Percentiles rank a stretch among this genome's conserved stretches.
Evolutionary conservation across 805 yeast genomes (phyloP).

Genomic region (Cyberlindnera euphorbiae): DNA sequence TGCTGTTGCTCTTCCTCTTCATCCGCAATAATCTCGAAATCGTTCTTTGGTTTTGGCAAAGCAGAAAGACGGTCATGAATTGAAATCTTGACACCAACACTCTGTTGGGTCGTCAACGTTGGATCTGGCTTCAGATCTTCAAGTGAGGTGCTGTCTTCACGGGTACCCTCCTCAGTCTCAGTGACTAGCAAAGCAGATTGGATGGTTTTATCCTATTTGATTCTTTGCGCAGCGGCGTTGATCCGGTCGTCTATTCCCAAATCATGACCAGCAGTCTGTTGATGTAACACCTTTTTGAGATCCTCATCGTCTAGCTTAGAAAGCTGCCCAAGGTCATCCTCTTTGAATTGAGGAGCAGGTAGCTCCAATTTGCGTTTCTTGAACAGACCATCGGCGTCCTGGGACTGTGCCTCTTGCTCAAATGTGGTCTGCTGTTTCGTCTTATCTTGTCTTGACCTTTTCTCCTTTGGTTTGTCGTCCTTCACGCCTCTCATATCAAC

Average conservation of each 20-base stretch:
- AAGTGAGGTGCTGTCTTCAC: no score
- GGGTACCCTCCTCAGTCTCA: slow-evolving; percentile 10
- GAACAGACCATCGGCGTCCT: slow-evolving; percentile 5
- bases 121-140: no score
- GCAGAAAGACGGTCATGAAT: slow-evolving; percentile 24
- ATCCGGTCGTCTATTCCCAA: slow-evolving; percentile 13
- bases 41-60: slow-evolving; percentile 42
- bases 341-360: slow-evolving; percentile 32
- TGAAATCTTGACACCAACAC: neutral
- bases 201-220: slow-evolving; percentile 31
- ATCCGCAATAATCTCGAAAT: slow-evolving; percentile 38
- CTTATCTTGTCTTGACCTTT: slow-evolving; percentile 26
- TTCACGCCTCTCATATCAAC: slow-evolving; percentile 43
- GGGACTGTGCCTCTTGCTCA: slow-evolving; percentile 12
- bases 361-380: slow-evolving; percentile 24
- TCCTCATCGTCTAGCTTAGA: slow-evolving; percentile 14
- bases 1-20: slow-evolving; percentile 25
- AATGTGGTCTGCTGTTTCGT: slow-evolving; percentile 22
- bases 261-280: slow-evolving; percentile 7
- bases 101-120: neutral
- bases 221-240: slow-evolving; percentile 35
- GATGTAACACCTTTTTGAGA: slow-evolving; percentile 7
- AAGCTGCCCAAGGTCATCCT: slow-evolving; percentile 12
- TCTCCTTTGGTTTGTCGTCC: slow-evolving; percentile 30
- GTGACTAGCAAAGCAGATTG: slow-evolving; percentile 32